Evolutionary conservation across 176 grass and related monocot species (phyloP), one percentile per base, ranked within the genome.

Genomic region (Puccinellia tenuiflora): DNA sequence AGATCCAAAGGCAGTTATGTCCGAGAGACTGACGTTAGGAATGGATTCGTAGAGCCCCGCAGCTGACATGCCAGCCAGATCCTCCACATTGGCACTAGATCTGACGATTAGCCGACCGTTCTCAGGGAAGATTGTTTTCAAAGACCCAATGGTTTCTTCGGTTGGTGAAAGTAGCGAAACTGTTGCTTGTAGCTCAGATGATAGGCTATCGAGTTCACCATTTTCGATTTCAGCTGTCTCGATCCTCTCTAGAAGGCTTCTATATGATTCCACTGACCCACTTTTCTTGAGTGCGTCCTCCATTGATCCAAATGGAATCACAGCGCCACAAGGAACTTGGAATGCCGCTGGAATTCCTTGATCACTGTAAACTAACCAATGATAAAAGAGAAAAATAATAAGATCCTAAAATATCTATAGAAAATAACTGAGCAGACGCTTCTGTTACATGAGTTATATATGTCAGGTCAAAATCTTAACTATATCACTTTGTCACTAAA

Each of bases 271-370:
- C 56, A 85, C 33, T n/a, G 79, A 88, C 57, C 88, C 90, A 89
- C 71, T 95, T 82, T 88, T 98, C 88, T 90, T 90, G 73, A 98
- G 87, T 25, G 92, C 85, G 31, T 81, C 79, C 77, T 95, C 96
- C 96, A 98, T 95, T 52, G 87, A 91, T 53, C 96, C 96, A 85
- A 98, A 98, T 60, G 96, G 92, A 91, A 98, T 93, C 51, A 98
- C 92, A 55, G 90, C 96, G 65, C 96, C 91, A 17, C 87, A 84
- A 55, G 96, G 96, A 43, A 93, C 96, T 79, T 18, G 75, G 47
- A 93, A 98, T 76, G 87, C 43, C 50, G 90, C 90, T 35, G 90
- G 96, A 75, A 93, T 79, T 81, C 96, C 92, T 86, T 90, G 87
- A 50, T 95, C 96, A 76, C 51, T 98, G 80, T 83, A 91, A 83